Evolutionary conservation across 345 rosid species (phyloP), one percentile per base, ranked within the genome.

Genomic region (Bruguiera sexangula): DNA sequence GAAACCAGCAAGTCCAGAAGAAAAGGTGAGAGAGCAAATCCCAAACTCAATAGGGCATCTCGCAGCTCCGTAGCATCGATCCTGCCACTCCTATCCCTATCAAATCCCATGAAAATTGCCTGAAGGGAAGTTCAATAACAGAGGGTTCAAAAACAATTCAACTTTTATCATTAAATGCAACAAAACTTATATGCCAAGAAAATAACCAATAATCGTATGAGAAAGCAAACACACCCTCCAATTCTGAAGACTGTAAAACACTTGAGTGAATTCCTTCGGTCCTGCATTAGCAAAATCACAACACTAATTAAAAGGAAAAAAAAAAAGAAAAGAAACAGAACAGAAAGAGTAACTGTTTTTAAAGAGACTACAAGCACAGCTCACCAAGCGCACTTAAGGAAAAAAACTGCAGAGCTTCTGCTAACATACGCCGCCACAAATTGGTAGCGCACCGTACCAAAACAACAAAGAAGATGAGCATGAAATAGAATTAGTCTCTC

Each of bases 211-310:
- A 21, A 3, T 36, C 13, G 50, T 16, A 27, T 55, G 24, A 46
- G 29, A 7, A 53, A 8, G 4, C 8, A 30, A 29, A 75, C 81
- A 81, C 75, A 95, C 99, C 88, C 97, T 85, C 99, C 99, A 94
- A 68, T 64, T 90, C 82, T 94, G 99, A 32, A 94, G 96, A 81
- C 97, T 91, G 81, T 91, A 92, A 74, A 91, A 95, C 75, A 95
- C 83, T 21, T 82, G 68, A 59, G 80, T 78, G 81, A 95, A 91
- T 71, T 95, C 99, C 82, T 87, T 89, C 0, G 96, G 97, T 36
- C 99, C 97, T 95, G 79, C 60, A 84, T 20, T 58, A 55, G 32
- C 48, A 8, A 22, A 62, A 26, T 3, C 53, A 50, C 52, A 22
- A 50, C 62, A 55, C 4, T 55, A 21, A 55, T 26, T 16, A n/a